Percentiles rank a stretch among this genome's conserved stretches.
These are phyloP conservation scores for Paraphoma chrysanthemicola DNA, from an alignment of 2,329 filamentous ascomycete species.

Conservation along the genomic window DNA sequence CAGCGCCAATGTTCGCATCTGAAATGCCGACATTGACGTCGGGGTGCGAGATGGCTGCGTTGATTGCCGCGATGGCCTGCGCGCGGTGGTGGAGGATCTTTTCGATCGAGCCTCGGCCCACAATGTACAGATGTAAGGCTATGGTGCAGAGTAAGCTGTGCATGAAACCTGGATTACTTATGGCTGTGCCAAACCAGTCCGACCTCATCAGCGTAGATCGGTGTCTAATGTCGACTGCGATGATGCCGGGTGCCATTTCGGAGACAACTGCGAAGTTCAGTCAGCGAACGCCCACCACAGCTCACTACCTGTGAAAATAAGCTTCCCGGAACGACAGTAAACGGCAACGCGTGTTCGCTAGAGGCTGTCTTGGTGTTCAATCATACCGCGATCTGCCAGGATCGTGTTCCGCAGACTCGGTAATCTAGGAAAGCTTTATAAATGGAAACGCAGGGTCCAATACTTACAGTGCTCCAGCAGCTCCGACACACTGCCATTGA, in stretches of 20 bases:
- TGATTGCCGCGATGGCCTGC: conserved; percentile 43
- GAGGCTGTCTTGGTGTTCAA: background rate
- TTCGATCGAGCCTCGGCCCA: conserved; percentile 39
- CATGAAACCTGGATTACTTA: conserved; percentile 47
- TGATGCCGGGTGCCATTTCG: conserved; percentile 46
- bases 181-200: conserved; percentile 46
- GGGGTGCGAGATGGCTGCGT: conserved; percentile 37
- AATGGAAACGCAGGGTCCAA: conserved; percentile 15
- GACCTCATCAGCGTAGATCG: conserved; percentile 44
- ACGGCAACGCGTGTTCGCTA: background rate
- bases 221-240: conserved; percentile 45
- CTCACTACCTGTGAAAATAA: background rate
- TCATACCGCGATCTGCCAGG: background rate
- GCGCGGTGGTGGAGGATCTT: conserved; percentile 43
- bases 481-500: conserved; percentile 35
- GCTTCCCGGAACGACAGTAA: background rate
- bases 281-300: conserved; percentile 19
- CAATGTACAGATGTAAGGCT: conserved; percentile 43
- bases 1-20: conserved; percentile 48
- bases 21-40: conserved; percentile 35
- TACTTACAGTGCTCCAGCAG: conserved; percentile 48
- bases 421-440: conserved; percentile 11
- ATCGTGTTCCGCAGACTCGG: conserved; percentile 12
- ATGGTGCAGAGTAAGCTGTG: conserved; percentile 46
- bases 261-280: conserved; percentile 32